phyloP scores from a whole-genome alignment of 768 basidiomycete genomes.

The Termitomyces titanicus region DNA sequence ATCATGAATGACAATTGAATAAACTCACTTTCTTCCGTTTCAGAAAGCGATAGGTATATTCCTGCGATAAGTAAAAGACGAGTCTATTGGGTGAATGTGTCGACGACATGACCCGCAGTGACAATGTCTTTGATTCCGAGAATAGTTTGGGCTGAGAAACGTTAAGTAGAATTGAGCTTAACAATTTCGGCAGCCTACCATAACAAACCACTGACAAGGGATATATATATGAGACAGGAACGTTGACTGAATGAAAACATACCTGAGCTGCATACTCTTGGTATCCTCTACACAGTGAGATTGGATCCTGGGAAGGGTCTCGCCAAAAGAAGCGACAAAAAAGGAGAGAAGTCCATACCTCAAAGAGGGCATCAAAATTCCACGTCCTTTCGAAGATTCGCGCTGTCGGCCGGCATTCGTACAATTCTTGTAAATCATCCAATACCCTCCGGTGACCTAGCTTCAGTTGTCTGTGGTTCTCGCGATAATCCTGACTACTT shows the following conservation, averaged over 20 bases:
- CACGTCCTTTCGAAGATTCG: slow-evolving; percentile 54
- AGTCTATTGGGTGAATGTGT: slow-evolving; percentile 56
- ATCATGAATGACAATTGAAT: neutral
- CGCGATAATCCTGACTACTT: slow-evolving; percentile 29
- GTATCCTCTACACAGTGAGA: slow-evolving; percentile 45
- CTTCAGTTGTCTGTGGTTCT: slow-evolving; percentile 34
- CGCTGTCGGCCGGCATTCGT: slow-evolving; percentile 46
- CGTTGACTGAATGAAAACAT: slow-evolving; percentile 16
- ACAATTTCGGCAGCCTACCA: slow-evolving; percentile 32
- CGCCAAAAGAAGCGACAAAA: neutral
- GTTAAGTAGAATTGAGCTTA: slow-evolving; percentile 1
- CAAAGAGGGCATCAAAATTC: slow-evolving; percentile 51
- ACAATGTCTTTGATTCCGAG: slow-evolving; percentile 45
- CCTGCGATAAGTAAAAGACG: slow-evolving; percentile 55
- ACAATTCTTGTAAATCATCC: slow-evolving; percentile 57
- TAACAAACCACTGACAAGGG: slow-evolving; percentile 43
- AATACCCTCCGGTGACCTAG: slow-evolving; percentile 45
- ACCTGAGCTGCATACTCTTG: slow-evolving; percentile 53
- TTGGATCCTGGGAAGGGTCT: slow-evolving; percentile 38
- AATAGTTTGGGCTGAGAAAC: slow-evolving; percentile 48
- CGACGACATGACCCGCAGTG: slow-evolving; percentile 55
- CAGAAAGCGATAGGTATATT: slow-evolving; percentile 53
- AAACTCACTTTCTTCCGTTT: slow-evolving; percentile 45
- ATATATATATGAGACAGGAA: neutral
- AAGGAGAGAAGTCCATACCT: slow-evolving; percentile 30